Conservation (phyloP, 768 basidiomycete genomes). For the Tephrocybe sp. region DNA sequence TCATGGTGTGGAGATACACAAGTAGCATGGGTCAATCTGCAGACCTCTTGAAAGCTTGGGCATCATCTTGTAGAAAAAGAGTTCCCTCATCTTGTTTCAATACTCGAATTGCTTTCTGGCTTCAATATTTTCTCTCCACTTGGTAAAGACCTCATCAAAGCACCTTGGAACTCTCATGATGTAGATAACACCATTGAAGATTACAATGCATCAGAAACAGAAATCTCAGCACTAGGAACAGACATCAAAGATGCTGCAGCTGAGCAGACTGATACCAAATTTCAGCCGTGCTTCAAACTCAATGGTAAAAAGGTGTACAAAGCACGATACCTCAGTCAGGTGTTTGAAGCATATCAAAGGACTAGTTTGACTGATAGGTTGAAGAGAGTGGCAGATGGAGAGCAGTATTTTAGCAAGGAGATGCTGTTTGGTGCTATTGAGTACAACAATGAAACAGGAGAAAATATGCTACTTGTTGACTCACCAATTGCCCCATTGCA, state of each 20-base stretch:
- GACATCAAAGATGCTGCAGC: background rate
- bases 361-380: no score
- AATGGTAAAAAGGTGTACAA: no score
- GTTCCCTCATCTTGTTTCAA: background rate
- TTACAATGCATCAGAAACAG: background rate
- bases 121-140: background rate
- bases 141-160: background rate
- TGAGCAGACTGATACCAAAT: background rate
- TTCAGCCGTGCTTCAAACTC: background rate
- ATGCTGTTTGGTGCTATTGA: background rate
- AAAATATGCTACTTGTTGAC: background rate
- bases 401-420: background rate
- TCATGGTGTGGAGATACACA: conserved; percentile 30
- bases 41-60: conserved; percentile 14
- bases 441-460: background rate
- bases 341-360: no score
- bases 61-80: background rate
- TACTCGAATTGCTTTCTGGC: background rate
- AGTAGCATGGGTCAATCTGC: conserved; percentile 21
- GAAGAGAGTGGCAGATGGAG: no score
- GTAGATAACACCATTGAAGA: background rate
- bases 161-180: background rate
- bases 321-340: no score
- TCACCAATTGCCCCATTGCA: background rate
- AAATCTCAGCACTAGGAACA: background rate